These are phyloP conservation scores for Trichophyton mentagrophytes DNA, from an alignment of 2,329 filamentous ascomycete species.

Conservation along the genomic window DNA sequence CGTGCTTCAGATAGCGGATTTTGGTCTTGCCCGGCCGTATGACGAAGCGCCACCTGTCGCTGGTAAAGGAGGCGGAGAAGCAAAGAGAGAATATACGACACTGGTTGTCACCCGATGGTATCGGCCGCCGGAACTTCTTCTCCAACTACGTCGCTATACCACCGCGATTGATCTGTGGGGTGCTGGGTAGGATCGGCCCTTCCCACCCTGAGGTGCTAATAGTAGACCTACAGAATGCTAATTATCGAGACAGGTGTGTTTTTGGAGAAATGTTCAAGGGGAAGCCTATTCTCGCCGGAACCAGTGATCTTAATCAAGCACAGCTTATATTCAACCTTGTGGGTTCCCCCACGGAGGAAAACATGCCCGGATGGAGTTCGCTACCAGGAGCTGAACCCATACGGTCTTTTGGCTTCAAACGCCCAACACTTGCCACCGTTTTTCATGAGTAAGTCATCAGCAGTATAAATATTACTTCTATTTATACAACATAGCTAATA, in stretches of 20 bases:
- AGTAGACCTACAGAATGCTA: background rate
- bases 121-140: constrained; percentile 77
- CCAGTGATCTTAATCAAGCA: constrained; percentile 77
- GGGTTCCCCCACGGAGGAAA: constrained; percentile 76
- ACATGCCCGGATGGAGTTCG: constrained; percentile 79
- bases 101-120: constrained; percentile 97
- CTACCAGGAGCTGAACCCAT: constrained; percentile 71
- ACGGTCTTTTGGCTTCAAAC: constrained; percentile 47
- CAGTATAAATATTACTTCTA: background rate
- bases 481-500: background rate
- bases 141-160: constrained; percentile 85
- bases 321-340: constrained; percentile 90
- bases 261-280: constrained; percentile 96
- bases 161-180: constrained; percentile 98
- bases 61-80: constrained; percentile 70
- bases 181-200: constrained; percentile 55
- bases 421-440: constrained; percentile 54
- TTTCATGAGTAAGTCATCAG: constrained; percentile 54
- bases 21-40: constrained; percentile 86
- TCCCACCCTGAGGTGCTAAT: background rate
- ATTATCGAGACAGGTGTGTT: constrained; percentile 54
- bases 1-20: constrained; percentile 91
- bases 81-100: constrained; percentile 84
- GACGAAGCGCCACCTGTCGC: constrained; percentile 68
- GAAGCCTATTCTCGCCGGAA: constrained; percentile 82